Evolutionary conservation across 148 eudicot species (phyloP).

Genomic region (Chenopodium formosanum): DNA sequence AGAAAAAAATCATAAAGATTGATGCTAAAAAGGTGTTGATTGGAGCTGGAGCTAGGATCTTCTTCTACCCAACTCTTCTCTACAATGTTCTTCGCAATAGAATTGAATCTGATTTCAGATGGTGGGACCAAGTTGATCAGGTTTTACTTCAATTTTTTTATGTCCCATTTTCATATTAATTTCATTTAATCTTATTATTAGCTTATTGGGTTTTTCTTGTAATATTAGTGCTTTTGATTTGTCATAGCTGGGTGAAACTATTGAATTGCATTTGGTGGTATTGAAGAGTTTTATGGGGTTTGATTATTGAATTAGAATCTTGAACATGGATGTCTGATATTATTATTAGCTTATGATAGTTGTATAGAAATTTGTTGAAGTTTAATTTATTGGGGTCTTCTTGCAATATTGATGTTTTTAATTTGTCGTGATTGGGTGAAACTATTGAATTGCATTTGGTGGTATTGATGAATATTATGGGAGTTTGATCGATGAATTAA

Average conservation of each 20-base stretch:
- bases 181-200: neutral
- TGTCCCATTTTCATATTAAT: neutral
- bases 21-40: slow-evolving; percentile 64
- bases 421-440: neutral
- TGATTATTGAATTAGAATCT: neutral
- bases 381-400: too few relatives aligned
- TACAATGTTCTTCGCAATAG: slow-evolving; percentile 73
- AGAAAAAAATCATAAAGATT: slow-evolving; percentile 4
- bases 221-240: too few relatives aligned
- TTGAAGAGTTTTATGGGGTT: neutral
- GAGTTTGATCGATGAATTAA: neutral
- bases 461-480: neutral
- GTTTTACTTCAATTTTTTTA: slow-evolving; percentile 29
- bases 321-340: neutral
- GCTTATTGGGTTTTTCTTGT: too few relatives aligned
- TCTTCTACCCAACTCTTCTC: slow-evolving; percentile 79
- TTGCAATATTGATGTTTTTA: too few relatives aligned
- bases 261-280: neutral
- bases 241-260: neutral
- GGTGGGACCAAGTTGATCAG: slow-evolving; percentile 93
- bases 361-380: neutral
- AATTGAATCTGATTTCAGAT: slow-evolving; percentile 67
- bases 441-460: neutral
- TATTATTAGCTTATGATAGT: too few relatives aligned
- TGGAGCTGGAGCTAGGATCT: slow-evolving; percentile 77